phyloP scores from a whole-genome alignment of 2,329 filamentous ascomycete genomes.

The Exophiala spinifera region DNA sequence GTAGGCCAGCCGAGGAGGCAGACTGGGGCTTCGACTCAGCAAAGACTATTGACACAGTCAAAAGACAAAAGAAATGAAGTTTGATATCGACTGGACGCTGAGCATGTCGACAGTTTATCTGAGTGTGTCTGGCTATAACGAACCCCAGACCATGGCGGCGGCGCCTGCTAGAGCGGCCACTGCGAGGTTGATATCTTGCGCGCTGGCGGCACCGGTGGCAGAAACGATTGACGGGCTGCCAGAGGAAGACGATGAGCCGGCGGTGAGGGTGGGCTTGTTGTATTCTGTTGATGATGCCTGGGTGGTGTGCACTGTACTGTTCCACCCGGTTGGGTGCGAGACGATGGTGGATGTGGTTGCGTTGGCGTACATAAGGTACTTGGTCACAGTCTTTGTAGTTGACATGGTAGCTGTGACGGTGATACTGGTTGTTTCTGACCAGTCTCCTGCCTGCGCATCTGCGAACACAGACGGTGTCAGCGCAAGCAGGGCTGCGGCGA shows the following conservation, averaged over 20 bases:
- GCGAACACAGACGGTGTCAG: slow-evolving; percentile 15
- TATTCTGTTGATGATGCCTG: slow-evolving; percentile 1
- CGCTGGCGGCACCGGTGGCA: slow-evolving; percentile 20
- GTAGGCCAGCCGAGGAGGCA: slow-evolving; percentile 6
- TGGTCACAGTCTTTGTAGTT: slow-evolving; percentile 25
- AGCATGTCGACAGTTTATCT: slow-evolving; percentile 6
- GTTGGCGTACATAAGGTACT: slow-evolving; percentile 20
- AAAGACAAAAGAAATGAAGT: slow-evolving; percentile 10
- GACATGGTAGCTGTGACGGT: slow-evolving; percentile 20
- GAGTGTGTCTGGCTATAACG: slow-evolving; percentile 14
- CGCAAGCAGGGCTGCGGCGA: slow-evolving; percentile 18
- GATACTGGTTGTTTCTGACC: slow-evolving; percentile 13
- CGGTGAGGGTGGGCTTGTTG: slow-evolving; percentile 17
- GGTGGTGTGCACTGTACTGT: slow-evolving; percentile 6
- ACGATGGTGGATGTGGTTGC: slow-evolving; percentile 12
- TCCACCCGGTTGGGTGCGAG: slow-evolving; percentile 12
- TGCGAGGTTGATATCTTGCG: slow-evolving; percentile 20
- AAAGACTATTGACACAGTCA: slow-evolving; percentile 24
- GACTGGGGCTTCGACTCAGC: slow-evolving; percentile 19
- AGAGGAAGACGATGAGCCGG: slow-evolving; percentile 6
- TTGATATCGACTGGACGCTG: slow-evolving; percentile 9
- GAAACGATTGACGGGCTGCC: slow-evolving; percentile 18
- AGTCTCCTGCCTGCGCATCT: slow-evolving; percentile 10
- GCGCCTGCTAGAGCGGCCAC: slow-evolving; percentile 25
- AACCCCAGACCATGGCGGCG: slow-evolving; percentile 23